These are phyloP conservation scores for Paraconiothyrium sp. DNA, from an alignment of 2,329 filamentous ascomycete species.

Conservation along the genomic window DNA sequence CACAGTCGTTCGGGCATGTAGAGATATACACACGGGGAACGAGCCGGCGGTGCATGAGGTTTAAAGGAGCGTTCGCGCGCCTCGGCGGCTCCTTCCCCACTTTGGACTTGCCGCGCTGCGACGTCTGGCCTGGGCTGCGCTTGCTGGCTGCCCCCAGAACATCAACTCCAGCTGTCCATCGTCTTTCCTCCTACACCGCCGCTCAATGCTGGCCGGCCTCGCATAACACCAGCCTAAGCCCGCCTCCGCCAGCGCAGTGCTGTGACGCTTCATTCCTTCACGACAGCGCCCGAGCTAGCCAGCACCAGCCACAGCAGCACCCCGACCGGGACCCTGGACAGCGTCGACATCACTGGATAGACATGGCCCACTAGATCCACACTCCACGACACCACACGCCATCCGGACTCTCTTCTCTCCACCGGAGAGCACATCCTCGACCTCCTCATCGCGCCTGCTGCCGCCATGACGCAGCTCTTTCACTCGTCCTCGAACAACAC, in stretches of 20 bases:
- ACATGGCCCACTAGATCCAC: constrained; percentile 48
- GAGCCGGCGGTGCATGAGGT: not conserved
- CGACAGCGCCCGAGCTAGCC: constrained; percentile 15
- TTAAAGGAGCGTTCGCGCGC: constrained; percentile 5
- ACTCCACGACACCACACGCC: constrained; percentile 26
- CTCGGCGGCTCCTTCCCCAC: constrained; percentile 15
- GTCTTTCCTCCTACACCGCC: constrained; percentile 4
- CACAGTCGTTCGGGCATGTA: constrained; percentile 8
- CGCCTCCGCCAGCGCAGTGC: constrained; percentile 19
- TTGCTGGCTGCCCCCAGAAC: constrained; percentile 6
- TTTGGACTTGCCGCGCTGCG: constrained; percentile 7
- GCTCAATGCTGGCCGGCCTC: constrained; percentile 2
- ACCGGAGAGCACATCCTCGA: constrained; percentile 16
- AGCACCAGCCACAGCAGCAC: constrained; percentile 35
- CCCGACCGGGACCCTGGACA: constrained; percentile 29
- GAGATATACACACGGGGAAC: not conserved
- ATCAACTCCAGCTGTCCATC: not conserved
- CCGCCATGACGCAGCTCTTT: constrained; percentile 55
- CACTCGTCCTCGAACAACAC: constrained; percentile 44
- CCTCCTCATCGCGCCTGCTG: constrained; percentile 13
- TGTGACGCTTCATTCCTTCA: constrained; percentile 39
- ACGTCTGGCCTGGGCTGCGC: constrained; percentile 13
- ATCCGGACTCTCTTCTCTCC: constrained; percentile 24
- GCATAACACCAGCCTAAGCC: constrained; percentile 2
- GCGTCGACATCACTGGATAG: constrained; percentile 23